Evolutionary conservation across 176 grass and related monocot genomes (phyloP), one percentile per base, ranked within the genome.

Genomic region (Oryza officinalis): DNA sequence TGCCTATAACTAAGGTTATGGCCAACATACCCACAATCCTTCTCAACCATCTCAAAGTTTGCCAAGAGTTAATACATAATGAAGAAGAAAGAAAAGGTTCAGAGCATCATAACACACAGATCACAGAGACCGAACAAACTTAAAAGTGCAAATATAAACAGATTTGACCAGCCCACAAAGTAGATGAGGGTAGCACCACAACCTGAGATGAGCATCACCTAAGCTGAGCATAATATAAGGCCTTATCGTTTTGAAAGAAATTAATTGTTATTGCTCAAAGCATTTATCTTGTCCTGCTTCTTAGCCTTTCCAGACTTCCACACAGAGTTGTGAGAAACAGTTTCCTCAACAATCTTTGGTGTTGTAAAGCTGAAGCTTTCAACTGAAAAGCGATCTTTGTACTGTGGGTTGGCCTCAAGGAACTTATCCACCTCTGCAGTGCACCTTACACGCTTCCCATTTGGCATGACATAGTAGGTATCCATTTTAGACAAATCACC

Each of bases 401-500:
- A 98, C 75, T 95, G 72, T 57, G 91, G 93, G 80, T 90, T 37
- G 46, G 89, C 86, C 65, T 92, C 87, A 12, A 98, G 80, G 82
- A 98, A 98, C 84, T 90, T 98, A 22, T 83, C 89, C 43, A 98
- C 85, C 4, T 95, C 96, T 67, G 63, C 84, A 1, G 75, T 25
- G 72, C 91, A 84, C 79, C 86, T 95, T 69, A 65, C 81, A 80
- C 80, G 85, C 80, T 94, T 95, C 31, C 96, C 93, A 28, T 98
- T 98, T 25, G 96, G 96, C 96, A 98, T 85, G 68, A 90, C 49
- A 78, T 95, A 95, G 63, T 90, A 87, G 27, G 85, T 86, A 80
- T 98, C 96, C 87, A 95, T 85, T 93, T 98, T 95, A 26, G 85
- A 90, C 63, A 83, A 88, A 80, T 98, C 91, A 63, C 88, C 26